Evolutionary conservation across 305 asterid species (phyloP), one percentile per base, ranked within the genome.

Genomic region (Stenogyne calaminthoides): DNA sequence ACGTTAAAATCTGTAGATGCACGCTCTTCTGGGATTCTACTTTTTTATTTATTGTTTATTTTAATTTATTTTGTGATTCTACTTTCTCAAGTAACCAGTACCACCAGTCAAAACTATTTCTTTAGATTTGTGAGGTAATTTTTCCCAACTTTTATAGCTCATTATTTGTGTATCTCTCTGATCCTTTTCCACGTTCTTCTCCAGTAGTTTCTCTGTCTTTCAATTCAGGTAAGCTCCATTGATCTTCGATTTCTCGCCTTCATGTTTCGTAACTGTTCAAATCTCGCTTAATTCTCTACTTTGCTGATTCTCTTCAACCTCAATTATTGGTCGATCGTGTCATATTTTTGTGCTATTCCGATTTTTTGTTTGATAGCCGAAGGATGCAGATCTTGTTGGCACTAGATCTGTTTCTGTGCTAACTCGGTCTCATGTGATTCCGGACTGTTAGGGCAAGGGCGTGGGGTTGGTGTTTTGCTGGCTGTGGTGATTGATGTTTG

Each of bases 311-410:
- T 19, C 55, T 12, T 44, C 44, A n/a, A 8, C 15, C 19, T 57
- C 40, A 32, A 6, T 12, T 42, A 7, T 16, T 36, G 29, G 3
- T 22, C 59, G 44, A 59, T 20, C 8, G 64, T 40, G 72, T 29
- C 71, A 72, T 72, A 74, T 39, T 25, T 42, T 59, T 55, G 34
- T 39, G 69, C 18, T 37, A 1, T 57, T 34, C 15, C 62, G 3
- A 44, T 54, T 61, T 49, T 40, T 72, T 32, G 47, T 39, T 77
- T 40, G 64, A 60, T 71, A 4, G 20, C 51, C 16, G 37, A 16
- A 7, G 22, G 62, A 36, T 49, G 44, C 55, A 73, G 82, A 78
- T 78, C 82, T 63, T 67, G 69, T 52, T 51, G 52, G 52, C 22
- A 51, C 14, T 51, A 34, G 5, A 44, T 47, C 58, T 37, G 58